These are phyloP conservation scores for Nicotiana tabacum DNA, from an alignment of 257 asterid species.

Conservation along the genomic window DNA sequence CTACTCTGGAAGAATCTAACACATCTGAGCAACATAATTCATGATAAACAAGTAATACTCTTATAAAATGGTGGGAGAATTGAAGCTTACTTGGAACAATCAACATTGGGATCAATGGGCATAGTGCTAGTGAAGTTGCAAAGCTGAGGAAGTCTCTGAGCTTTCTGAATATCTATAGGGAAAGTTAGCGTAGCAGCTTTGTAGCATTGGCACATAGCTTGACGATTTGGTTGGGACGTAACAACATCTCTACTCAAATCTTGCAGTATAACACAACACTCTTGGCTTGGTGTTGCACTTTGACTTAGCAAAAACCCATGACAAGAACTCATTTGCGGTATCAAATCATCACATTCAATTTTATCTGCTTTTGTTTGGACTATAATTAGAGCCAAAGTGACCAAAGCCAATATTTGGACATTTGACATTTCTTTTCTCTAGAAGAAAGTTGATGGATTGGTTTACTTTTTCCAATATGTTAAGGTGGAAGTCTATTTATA, in stretches of 20 bases:
- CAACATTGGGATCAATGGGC: constrained; percentile 14
- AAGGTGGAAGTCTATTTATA: too few species aligned
- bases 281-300: background rate
- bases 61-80: background rate
- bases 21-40: too few species aligned
- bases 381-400: too few species aligned
- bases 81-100: constrained; percentile 20
- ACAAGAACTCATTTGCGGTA: too few species aligned
- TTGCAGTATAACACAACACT: background rate
- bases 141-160: constrained; percentile 16
- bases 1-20: too few species aligned
- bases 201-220: constrained; percentile 30
- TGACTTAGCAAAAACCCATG: too few species aligned
- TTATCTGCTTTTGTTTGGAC: too few species aligned
- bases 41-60: background rate
- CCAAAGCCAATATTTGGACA: too few species aligned
- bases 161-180: constrained; percentile 23
- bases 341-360: too few species aligned
- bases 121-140: constrained; percentile 20
- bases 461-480: too few species aligned
- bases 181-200: constrained; percentile 21
- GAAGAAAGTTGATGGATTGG: too few species aligned
- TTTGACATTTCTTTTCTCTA: too few species aligned
- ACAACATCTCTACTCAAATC: constrained; percentile 3
- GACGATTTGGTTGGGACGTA: constrained; percentile 15